Percentiles rank a stretch among this genome's conserved stretches.
Conservation (phyloP, 768 basidiomycete species). For the Coprinopsis cinerea region DNA sequence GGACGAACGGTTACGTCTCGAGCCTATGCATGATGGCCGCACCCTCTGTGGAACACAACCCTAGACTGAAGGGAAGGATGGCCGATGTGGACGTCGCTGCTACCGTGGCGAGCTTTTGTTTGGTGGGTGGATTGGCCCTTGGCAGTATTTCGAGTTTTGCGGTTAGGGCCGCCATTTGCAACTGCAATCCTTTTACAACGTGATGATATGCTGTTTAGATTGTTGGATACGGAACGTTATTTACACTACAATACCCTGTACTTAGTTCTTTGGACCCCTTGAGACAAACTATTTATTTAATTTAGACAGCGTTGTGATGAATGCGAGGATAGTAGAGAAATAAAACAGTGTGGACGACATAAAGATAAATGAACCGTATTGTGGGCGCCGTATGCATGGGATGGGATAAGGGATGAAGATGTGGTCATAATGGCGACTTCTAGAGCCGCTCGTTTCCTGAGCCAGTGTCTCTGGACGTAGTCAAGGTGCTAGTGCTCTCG, state of each 20-base stretch:
- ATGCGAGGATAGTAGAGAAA: too few relatives aligned
- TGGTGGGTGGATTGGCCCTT: slow-evolving; percentile 67
- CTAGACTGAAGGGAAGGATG: slow-evolving; percentile 54
- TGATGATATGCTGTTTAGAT: slow-evolving; percentile 10
- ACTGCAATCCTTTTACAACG: slow-evolving; percentile 64
- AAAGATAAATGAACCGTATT: too few relatives aligned
- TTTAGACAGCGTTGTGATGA: too few relatives aligned
- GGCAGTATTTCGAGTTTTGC: slow-evolving; percentile 82
- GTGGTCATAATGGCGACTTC: not conserved
- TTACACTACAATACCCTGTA: not conserved
- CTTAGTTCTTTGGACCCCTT: too few relatives aligned
- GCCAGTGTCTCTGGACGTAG: too few relatives aligned
- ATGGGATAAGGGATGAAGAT: too few relatives aligned
- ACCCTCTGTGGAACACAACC: slow-evolving; percentile 77
- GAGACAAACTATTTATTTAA: too few relatives aligned
- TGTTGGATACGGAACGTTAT: not conserved
- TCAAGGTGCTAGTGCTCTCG: too few relatives aligned
- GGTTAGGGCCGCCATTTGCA: slow-evolving; percentile 61
- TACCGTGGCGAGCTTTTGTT: slow-evolving; percentile 70
- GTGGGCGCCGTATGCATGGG: too few relatives aligned
- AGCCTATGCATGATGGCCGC: slow-evolving; percentile 79
- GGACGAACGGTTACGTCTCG: slow-evolving; percentile 76
- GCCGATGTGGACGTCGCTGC: slow-evolving; percentile 86
- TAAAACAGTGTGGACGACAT: too few relatives aligned
- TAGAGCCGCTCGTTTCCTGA: too few relatives aligned